Evolutionary conservation across 805 yeast species (phyloP), one percentile per base, ranked within the genome.

Genomic region (Candida wancherniae): DNA sequence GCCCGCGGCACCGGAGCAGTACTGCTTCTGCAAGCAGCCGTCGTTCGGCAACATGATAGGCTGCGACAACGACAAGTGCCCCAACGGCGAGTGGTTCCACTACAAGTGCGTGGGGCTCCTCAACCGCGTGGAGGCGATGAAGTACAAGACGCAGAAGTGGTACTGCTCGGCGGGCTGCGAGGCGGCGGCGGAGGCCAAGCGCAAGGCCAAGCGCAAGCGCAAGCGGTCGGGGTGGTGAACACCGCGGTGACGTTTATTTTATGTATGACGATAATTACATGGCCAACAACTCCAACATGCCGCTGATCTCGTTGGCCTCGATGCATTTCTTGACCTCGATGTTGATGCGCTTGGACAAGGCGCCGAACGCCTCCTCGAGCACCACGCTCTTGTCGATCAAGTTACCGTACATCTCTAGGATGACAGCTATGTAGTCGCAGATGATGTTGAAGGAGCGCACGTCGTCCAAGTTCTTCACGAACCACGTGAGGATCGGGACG

Each of bases 401-500:
- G n/a, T 69, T 64, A 10, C 84, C 81, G 57, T 90, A 88, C 71
- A 86, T 65, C 52, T 87, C 87, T 33, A 81, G 60, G 20, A 79
- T 68, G 22, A 76, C 77, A 2, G 77, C 77, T 28, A 83, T 51
- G 60, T 77, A 84, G 51, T 83, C 92, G 16, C 84, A 72, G 10
- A 80, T 68, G 20, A 79, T 63, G 34, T 65, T 68, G 24, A 78
- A 55, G 18, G 82, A 75, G 48, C 95, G 70, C 7, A 84, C 80
- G 51, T 92, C 96, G 47, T 82, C 88, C 28, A 92, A 69, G 41
- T 73, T 72, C 54, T 76, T 80, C 21, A 74, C 60, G 40, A 84
- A 77, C 96, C 97, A 92, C 36, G 79, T 79, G 29, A 92, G 58
- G 25, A 92, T 60, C 7, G 97, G 97, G 51, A 87, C 92, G 39